Conservation (phyloP, 140 eudicot species). For the Oenanthe javanica region DNA sequence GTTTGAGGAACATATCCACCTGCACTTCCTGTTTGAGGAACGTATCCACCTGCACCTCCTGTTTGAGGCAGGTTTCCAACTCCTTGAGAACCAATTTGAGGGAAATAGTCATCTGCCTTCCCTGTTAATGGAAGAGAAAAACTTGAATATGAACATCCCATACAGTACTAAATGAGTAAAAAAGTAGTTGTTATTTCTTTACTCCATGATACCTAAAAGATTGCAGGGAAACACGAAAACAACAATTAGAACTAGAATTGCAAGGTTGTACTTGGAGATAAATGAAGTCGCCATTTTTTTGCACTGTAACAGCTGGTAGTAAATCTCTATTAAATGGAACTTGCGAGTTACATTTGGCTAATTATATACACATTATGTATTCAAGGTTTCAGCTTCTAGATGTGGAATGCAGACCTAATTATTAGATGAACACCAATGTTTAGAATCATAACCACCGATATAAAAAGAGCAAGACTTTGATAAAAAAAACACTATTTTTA, state of each 20-base stretch:
- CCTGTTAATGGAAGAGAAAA: conserved; percentile 21
- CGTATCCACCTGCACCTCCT: conserved; percentile 31
- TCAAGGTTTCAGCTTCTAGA: conserved; percentile 1
- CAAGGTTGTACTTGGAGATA: conserved; percentile 9
- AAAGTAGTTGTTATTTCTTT: not conserved
- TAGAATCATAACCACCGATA: not conserved
- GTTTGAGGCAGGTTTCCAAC: conserved; percentile 22
- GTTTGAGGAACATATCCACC: conserved; percentile 17
- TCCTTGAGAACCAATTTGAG: conserved; percentile 11
- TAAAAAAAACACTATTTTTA: no score
- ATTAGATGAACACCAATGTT: not conserved
- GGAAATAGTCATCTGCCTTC: conserved; percentile 20
- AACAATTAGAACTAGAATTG: conserved; percentile 14
- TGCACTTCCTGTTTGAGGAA: conserved; percentile 35
- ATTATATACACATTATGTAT: conserved; percentile 9
- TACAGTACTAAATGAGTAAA: not conserved
- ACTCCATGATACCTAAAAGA: conserved; percentile 20
- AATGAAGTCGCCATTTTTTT: conserved; percentile 22
- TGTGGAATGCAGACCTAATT: conserved; percentile 8
- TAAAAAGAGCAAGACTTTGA: not conserved
- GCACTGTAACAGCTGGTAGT: not conserved
- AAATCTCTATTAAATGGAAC: not conserved
- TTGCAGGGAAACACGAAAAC: conserved; percentile 12
- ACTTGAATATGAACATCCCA: not conserved
- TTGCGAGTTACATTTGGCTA: not conserved